Conservation (phyloP, 345 rosid genomes). For the Populus simonii region DNA sequence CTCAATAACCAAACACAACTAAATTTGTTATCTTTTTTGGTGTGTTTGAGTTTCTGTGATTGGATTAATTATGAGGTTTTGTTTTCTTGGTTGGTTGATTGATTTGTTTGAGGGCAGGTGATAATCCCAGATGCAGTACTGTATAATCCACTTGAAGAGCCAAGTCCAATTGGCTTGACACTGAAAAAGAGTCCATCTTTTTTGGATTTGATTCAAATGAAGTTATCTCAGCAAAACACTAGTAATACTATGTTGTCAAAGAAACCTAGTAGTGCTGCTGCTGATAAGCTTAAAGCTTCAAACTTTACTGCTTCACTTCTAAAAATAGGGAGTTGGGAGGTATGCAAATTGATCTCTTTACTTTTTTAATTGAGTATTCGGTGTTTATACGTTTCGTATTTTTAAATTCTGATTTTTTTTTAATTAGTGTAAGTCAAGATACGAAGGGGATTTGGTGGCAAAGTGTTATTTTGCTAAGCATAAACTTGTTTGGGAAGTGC, state of each 20-base stretch:
- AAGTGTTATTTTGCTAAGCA: constrained; percentile 99
- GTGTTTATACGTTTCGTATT: neutral
- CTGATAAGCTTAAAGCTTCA: constrained; percentile 92
- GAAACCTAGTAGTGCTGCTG: constrained; percentile 31
- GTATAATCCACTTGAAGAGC: constrained; percentile 84
- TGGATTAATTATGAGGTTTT: neutral
- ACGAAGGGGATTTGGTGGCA: constrained; percentile 96
- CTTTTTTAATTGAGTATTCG: neutral
- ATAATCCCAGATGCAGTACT: neutral
- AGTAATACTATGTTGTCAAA: constrained; percentile 17
- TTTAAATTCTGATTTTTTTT: neutral
- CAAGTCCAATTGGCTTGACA: constrained; percentile 84
- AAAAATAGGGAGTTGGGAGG: constrained; percentile 90
- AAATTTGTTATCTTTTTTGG: neutral
- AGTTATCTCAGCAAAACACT: constrained; percentile 53
- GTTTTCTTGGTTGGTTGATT: neutral
- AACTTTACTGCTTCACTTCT: constrained; percentile 79
- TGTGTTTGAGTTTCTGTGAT: neutral
- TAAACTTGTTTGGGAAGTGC: constrained; percentile 97
- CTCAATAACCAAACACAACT: neutral
- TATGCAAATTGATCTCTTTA: constrained; percentile 12
- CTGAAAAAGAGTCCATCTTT: constrained; percentile 92
- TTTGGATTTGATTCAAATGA: constrained; percentile 91
- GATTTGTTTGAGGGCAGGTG: neutral
- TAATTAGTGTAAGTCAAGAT: constrained; percentile 78